A percentile compares a stretch with the other conserved stretches of the same genome.
Evolutionary conservation across 2,329 filamentous ascomycete species (phyloP).

Genomic region (Pezicula radicicola): DNA sequence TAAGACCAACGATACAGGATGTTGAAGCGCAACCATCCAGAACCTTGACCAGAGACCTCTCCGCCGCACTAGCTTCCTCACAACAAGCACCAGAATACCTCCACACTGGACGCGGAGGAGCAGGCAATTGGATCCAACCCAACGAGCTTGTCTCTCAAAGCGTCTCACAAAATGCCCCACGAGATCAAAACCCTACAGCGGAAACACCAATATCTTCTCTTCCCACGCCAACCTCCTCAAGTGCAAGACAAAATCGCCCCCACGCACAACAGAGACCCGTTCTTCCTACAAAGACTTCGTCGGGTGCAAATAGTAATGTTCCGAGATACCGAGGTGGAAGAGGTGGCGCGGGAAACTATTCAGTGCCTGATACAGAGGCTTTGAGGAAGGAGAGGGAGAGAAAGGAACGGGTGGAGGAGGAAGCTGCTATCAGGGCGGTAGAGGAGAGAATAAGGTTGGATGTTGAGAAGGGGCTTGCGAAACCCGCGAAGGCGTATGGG

Average conservation of each 20-base stretch:
- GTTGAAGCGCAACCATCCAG: slow-evolving; percentile 27
- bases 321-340: slow-evolving; percentile 35
- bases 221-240: slow-evolving; percentile 1
- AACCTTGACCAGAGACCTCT: slow-evolving; percentile 7
- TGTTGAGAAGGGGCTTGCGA: slow-evolving; percentile 44
- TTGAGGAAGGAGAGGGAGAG: slow-evolving; percentile 15
- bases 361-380: slow-evolving; percentile 18
- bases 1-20: slow-evolving; percentile 36
- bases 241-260: background rate
- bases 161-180: slow-evolving; percentile 7
- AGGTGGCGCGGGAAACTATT: slow-evolving; percentile 58
- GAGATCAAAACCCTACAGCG: slow-evolving; percentile 6
- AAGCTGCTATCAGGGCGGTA: slow-evolving; percentile 33
- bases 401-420: slow-evolving; percentile 22
- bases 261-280: background rate
- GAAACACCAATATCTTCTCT: background rate
- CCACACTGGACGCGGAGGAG: slow-evolving; percentile 54
- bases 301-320: slow-evolving; percentile 1
- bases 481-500: slow-evolving; percentile 43
- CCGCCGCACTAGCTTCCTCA: slow-evolving; percentile 17
- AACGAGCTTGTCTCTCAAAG: slow-evolving; percentile 12
- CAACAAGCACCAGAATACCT: slow-evolving; percentile 33
- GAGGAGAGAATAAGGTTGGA: slow-evolving; percentile 40
- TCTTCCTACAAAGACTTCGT: slow-evolving; percentile 2
- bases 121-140: slow-evolving; percentile 53